These are phyloP conservation scores for Nitzschia sp. DNA, from an alignment of 108 stramenopile species.

Conservation along the genomic window DNA sequence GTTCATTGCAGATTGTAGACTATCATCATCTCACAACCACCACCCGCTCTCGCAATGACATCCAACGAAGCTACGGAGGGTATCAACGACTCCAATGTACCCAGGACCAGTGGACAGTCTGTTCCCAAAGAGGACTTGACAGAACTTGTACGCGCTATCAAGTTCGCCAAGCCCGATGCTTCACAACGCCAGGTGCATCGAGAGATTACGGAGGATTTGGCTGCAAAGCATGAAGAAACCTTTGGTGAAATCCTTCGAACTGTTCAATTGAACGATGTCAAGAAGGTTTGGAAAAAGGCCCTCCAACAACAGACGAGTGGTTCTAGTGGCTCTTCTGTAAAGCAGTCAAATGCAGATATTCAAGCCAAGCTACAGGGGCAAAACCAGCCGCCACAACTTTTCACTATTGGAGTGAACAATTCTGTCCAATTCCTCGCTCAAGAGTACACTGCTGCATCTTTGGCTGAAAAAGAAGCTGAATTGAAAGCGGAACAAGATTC, in stretches of 20 bases:
- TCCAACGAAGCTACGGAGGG: too few relatives aligned
- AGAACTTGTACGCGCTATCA: conserved; percentile 58
- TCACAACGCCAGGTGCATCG: conserved; percentile 51
- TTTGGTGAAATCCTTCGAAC: conserved; percentile 28
- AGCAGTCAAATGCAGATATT: conserved; percentile 25
- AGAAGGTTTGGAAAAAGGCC: conserved; percentile 78
- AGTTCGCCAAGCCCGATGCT: conserved; percentile 64
- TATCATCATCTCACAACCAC: too few relatives aligned
- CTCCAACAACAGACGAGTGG: conserved; percentile 19
- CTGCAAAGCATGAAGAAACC: conserved; percentile 20
- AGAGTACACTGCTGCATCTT: conserved; percentile 35
- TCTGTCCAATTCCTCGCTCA: conserved; percentile 39
- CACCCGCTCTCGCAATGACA: too few relatives aligned
- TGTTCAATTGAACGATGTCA: conserved; percentile 58
- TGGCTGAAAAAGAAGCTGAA: conserved; percentile 6
- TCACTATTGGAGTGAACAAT: conserved; percentile 59
- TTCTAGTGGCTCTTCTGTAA: conserved; percentile 5
- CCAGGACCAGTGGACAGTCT: neutral
- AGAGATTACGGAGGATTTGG: conserved; percentile 51
- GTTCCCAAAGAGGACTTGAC: conserved; percentile 48
- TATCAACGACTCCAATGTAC: too few relatives aligned
- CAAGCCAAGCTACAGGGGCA: conserved; percentile 1
- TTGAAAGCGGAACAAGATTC: conserved; percentile 4
- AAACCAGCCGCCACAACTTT: conserved; percentile 43
- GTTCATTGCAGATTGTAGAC: too few relatives aligned